Base-by-base conservation (phyloP, 108 stramenopile species). In the Fistulifera solaris region DNA sequence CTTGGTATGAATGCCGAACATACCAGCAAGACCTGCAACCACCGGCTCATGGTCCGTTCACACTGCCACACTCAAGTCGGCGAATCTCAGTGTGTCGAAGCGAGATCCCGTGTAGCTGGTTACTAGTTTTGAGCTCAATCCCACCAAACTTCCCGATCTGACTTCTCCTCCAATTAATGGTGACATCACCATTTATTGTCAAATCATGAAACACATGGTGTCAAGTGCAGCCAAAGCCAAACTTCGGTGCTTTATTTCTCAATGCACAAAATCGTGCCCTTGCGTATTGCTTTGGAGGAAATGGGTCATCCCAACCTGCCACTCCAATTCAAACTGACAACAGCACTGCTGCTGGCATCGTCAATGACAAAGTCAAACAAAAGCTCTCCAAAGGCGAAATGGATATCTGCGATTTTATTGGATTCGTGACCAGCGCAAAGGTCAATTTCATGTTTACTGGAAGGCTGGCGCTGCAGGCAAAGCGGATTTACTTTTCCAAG, bases 261-360 rank as follows among this genome's bases (percentile, higher is more conserved):
- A 78, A 78, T 45, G 62, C 61, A 35, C 41, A 62, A 50, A 54
- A 70, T 51, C 24, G 17, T 48, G 0, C 26, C 47, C 17, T 44
- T 58, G 0, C 56, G 67, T 27, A 26, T 21, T 38, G 46, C 12
- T 58, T 69, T 4, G n/a, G 42, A 45, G 17, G 61, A 68, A 27
- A 58, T 67, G 43, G 69, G 75, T 27, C 75, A 73, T 40, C 62
- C 53, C 78, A 75, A 52, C 68, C 57, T 15, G 39, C 77, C 0
- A 79, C 62, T 15, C 77, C 77, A 26, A 38, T 70, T 17, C 54
- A 67, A 27, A 52, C 51, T 25, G 79, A 76, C 56, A 81, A 76
- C 41, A 26, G 27, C 26, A 62, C 66, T n/a, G 80, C 80, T 19
- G 22, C 25, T 23, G 75, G 75, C 55, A 74, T 80, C 31, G 46